Base-by-base conservation (phyloP, 2,329 filamentous ascomycete genomes). In the Claviceps pazoutovae region DNA sequence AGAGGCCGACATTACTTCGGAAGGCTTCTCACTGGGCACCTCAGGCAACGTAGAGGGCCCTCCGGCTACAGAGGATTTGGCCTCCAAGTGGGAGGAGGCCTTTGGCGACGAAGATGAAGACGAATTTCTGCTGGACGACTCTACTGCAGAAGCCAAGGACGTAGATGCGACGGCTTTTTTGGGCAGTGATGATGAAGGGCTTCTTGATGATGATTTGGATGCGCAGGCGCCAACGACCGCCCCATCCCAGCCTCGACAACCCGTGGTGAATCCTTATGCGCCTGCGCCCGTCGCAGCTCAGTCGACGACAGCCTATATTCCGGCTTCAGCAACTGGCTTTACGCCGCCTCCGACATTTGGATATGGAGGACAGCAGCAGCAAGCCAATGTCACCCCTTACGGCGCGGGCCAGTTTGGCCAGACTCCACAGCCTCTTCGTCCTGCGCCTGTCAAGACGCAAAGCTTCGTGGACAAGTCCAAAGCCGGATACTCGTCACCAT, bases 381-480 rank as follows among this genome's bases (percentile, higher is more conserved):
- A 50, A 45, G 34, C 62, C 3, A 53, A 59, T 1, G 43, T 50
- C 1, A 43, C 58, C n/a, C 56, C 62, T 9, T 61, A 61, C 17
- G 58, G 56, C 16, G 51, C 59, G 16, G 57, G 61, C 6, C 66
- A 66, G 36, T 74, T 71, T 56, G 69, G 67, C 1, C 62, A 67
- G 36, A 62, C 64, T 30, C 63, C 65, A 23, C 64, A 67, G 41
- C 59, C 45, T 17, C 44, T 62, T 1, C 66, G 64, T 13, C 73
- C 74, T n/a, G 70, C 76, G 55, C 59, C 76, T 53, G 67, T 68
- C 34, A 82, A 81, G 67, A 74, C 80, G 1, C 82, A 94, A 64
- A 97, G 91, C 67, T 98, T 95, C 66, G 88, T 79, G 5, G 85
- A 91, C 66, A 94, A 94, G 66, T 73, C 88, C 3, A 97, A 95